phyloP scores from a whole-genome alignment of 192 early-diverging fungal genomes.

The Chytriomyces sp. region DNA sequence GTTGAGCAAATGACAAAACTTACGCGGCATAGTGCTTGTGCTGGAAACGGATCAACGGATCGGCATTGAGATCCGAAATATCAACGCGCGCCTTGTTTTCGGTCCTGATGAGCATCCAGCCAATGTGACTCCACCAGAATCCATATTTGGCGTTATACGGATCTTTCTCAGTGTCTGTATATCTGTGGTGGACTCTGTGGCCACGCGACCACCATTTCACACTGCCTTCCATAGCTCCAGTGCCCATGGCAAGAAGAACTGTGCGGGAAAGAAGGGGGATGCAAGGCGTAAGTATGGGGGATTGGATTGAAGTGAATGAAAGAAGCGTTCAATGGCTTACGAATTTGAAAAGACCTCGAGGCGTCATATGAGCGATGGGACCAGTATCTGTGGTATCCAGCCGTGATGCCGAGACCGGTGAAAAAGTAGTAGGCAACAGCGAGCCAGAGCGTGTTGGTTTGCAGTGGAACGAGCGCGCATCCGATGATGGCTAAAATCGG shows the following conservation, averaged over 20 bases:
- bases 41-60: slow-evolving; percentile 54
- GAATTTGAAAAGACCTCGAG: slow-evolving; percentile 36
- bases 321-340: slow-evolving; percentile 18
- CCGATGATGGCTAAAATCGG: slow-evolving; percentile 86
- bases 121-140: slow-evolving; percentile 57
- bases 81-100: slow-evolving; percentile 45
- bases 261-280: slow-evolving; percentile 48
- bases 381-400: slow-evolving; percentile 68
- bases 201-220: slow-evolving; percentile 61
- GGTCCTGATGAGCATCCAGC: slow-evolving; percentile 55
- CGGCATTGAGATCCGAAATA: slow-evolving; percentile 51
- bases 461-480: slow-evolving; percentile 70
- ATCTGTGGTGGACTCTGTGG: slow-evolving; percentile 61
- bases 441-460: slow-evolving; percentile 73
- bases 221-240: slow-evolving; percentile 55
- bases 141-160: slow-evolving; percentile 59
- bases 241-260: slow-evolving; percentile 43
- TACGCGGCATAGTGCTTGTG: slow-evolving; percentile 51
- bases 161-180: slow-evolving; percentile 61
- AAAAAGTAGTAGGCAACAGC: slow-evolving; percentile 71
- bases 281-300: slow-evolving; percentile 49
- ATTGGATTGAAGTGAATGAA: slow-evolving; percentile 36
- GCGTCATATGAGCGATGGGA: slow-evolving; percentile 59
- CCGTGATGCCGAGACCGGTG: slow-evolving; percentile 78
- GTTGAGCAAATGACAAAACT: slow-evolving; percentile 35